Evolutionary conservation across 2,329 filamentous ascomycete species (phyloP).

Genomic region (Thelonectria blattea): DNA sequence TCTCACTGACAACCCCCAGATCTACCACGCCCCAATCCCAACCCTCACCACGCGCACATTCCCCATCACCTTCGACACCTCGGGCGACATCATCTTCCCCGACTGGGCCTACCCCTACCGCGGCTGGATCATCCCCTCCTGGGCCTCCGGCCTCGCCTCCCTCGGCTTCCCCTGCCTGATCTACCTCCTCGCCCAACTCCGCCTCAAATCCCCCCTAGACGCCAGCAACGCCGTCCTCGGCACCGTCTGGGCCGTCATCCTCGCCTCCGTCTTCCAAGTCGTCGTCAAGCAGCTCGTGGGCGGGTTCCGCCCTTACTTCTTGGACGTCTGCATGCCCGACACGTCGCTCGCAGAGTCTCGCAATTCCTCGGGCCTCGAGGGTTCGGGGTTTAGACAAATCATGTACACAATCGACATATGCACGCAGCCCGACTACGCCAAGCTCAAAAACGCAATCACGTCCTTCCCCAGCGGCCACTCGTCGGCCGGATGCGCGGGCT

Average conservation of each 20-base stretch:
- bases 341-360: conserved; percentile 50
- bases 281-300: conserved; percentile 71
- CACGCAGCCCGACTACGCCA: conserved; percentile 56
- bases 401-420: conserved; percentile 71
- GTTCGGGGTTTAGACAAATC: conserved; percentile 60
- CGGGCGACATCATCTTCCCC: conserved; percentile 68
- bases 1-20: conserved; percentile 41
- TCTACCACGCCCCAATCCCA: conserved; percentile 54
- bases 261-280: conserved; percentile 69
- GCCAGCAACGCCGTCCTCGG: conserved; percentile 68
- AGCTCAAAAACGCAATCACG: conserved; percentile 66
- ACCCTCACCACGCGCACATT: conserved; percentile 65
- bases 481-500: conserved; percentile 67
- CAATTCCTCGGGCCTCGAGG: conserved; percentile 48
- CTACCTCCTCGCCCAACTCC: conserved; percentile 63
- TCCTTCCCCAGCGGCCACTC: conserved; percentile 74
- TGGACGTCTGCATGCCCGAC: conserved; percentile 67
- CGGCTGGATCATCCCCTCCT: conserved; percentile 66
- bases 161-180: conserved; percentile 62
- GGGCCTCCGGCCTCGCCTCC: conserved; percentile 62
- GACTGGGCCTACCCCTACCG: conserved; percentile 69
- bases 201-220: conserved; percentile 63
- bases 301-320: conserved; percentile 68
- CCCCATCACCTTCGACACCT: conserved; percentile 61
- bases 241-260: conserved; percentile 63